These are phyloP conservation scores for Arachnomyces sp. DNA, from an alignment of 2,329 filamentous ascomycete species.

Conservation along the genomic window DNA sequence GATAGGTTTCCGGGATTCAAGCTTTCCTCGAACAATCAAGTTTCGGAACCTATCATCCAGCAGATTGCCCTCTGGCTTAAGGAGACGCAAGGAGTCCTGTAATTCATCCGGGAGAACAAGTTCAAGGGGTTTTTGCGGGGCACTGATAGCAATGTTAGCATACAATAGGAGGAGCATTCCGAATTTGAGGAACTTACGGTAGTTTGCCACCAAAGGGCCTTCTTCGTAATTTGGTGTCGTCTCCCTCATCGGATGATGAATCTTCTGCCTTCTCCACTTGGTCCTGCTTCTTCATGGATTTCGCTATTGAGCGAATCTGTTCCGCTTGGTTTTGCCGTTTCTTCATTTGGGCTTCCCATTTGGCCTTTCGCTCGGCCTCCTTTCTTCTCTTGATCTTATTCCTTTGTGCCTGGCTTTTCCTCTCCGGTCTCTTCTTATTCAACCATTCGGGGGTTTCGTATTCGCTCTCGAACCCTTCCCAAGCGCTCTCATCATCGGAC, in stretches of 20 bases:
- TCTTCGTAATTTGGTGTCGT: constrained; percentile 58
- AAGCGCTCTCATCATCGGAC: constrained; percentile 83
- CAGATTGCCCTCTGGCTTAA: constrained; percentile 94
- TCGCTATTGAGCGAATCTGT: constrained; percentile 61
- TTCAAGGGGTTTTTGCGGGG: constrained; percentile 69
- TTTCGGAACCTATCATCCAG: constrained; percentile 87
- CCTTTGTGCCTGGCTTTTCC: constrained; percentile 78
- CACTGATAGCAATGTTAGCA: constrained; percentile 17
- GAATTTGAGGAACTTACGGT: constrained; percentile 28
- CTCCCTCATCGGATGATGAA: constrained; percentile 42
- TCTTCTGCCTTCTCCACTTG: constrained; percentile 36
- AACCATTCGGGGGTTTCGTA: constrained; percentile 58
- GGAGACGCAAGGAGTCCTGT: constrained; percentile 67
- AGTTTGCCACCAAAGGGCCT: constrained; percentile 61
- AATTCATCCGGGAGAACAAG: constrained; percentile 75
- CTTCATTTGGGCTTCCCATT: constrained; percentile 67
- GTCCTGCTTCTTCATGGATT: constrained; percentile 41
- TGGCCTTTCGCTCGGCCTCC: constrained; percentile 68
- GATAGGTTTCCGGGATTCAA: constrained; percentile 73
- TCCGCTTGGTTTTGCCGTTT: constrained; percentile 63
- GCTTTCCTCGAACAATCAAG: constrained; percentile 76
- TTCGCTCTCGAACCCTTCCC: constrained; percentile 82
- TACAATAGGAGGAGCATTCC: not conserved
- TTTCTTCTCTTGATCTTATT: constrained; percentile 86
- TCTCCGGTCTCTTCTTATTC: constrained; percentile 65